These are phyloP conservation scores for Trichophyton benhamiae DNA, from an alignment of 2,329 filamentous ascomycete species.

Conservation along the genomic window DNA sequence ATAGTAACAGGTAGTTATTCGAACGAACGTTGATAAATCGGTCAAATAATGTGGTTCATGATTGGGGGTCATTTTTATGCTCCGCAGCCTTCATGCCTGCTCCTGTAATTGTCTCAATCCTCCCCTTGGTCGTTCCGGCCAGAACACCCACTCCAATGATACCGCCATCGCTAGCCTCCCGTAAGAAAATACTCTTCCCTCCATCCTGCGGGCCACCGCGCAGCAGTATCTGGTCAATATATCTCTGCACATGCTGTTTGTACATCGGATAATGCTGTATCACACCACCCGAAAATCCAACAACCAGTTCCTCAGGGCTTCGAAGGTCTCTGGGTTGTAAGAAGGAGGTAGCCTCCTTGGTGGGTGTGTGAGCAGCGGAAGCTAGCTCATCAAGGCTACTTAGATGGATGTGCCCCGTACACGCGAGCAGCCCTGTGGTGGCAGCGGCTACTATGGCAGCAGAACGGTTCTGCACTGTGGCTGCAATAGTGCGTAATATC, in stretches of 20 bases:
- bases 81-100: not conserved
- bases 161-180: conserved; percentile 40
- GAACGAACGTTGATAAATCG: too few relatives aligned
- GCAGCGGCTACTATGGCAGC: conserved; percentile 60
- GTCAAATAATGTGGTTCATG: not conserved
- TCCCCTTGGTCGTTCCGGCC: conserved; percentile 31
- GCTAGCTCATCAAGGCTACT: conserved; percentile 15
- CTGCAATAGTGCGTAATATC: conserved; percentile 50
- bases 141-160: conserved; percentile 42
- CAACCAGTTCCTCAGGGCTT: conserved; percentile 47
- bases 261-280: conserved; percentile 66
- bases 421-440: conserved; percentile 53
- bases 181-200: conserved; percentile 37
- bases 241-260: conserved; percentile 52
- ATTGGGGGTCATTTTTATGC: not conserved
- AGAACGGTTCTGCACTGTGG: conserved; percentile 55
- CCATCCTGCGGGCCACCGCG: conserved; percentile 29
- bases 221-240: conserved; percentile 46
- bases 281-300: conserved; percentile 68
- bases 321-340: not conserved
- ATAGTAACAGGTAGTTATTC: too few relatives aligned
- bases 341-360: not conserved
- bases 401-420: conserved; percentile 50
- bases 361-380: not conserved
- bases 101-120: conserved; percentile 3